Conservation (phyloP, 176 grass and related monocot genomes). For the Triticum turgidum region DNA sequence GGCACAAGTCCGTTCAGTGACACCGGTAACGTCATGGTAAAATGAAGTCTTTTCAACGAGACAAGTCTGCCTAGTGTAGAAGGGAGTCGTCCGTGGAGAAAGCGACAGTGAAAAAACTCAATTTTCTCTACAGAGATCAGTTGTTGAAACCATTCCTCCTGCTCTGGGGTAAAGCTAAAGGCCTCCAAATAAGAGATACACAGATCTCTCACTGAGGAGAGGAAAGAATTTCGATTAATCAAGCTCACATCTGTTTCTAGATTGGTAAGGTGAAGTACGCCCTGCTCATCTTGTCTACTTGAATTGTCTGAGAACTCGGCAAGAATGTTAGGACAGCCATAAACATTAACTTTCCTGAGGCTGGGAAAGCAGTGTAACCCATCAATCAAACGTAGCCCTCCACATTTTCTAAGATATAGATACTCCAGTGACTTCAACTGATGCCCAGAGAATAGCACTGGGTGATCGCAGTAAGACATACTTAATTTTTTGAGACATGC, state of each 20-base stretch:
- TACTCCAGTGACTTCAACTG: background rate
- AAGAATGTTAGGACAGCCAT: background rate
- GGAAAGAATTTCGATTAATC: no score
- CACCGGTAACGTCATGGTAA: no score
- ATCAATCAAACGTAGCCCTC: background rate
- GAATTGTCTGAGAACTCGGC: background rate
- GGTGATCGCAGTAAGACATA: background rate
- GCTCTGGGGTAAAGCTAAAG: background rate
- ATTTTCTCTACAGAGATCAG: background rate
- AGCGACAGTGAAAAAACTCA: background rate
- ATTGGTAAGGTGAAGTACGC: background rate
- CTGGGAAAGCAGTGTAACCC: background rate
- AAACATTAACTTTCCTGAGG: background rate
- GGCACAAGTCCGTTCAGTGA: background rate
- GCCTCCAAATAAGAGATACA: no score
- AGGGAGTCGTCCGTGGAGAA: background rate
- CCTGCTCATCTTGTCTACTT: background rate
- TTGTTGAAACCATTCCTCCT: background rate
- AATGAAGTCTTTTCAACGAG: background rate
- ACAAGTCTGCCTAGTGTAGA: background rate
- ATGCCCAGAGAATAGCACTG: background rate
- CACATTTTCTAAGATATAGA: background rate
- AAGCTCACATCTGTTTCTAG: no score
- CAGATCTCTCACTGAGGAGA: no score
- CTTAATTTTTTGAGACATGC: background rate